phyloP scores from a whole-genome alignment of 2,329 filamentous ascomycete genomes.

The Coniochaeta sp. region DNA sequence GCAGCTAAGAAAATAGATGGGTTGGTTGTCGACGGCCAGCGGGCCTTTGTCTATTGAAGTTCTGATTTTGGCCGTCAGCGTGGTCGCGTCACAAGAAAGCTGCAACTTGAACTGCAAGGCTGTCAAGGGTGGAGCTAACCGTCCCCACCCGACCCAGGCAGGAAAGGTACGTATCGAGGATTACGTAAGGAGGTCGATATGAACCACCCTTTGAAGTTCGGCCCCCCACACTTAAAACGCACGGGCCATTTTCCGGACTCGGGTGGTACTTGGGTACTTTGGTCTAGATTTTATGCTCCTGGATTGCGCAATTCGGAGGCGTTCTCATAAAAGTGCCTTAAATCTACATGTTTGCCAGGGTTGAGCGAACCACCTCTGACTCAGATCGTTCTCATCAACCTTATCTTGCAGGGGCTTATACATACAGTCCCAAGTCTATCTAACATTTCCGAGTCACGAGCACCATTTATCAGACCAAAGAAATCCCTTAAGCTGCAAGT shows the following conservation, averaged over 20 bases:
- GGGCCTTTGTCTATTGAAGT: not conserved
- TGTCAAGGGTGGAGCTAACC: not conserved
- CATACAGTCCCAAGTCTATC: too few species aligned
- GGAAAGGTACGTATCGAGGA: too few species aligned
- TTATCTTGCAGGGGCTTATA: too few species aligned
- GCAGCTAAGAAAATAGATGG: not conserved
- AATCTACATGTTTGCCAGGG: too few species aligned
- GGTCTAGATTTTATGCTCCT: not conserved
- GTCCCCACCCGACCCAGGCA: not conserved
- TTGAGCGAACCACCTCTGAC: not conserved
- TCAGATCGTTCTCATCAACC: not conserved
- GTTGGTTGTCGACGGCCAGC: not conserved
- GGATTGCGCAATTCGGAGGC: not conserved
- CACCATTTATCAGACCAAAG: too few species aligned
- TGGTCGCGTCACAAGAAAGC: constrained; percentile 1
- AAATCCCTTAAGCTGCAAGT: too few species aligned
- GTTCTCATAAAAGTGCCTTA: not conserved
- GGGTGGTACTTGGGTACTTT: not conserved
- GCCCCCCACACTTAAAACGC: not conserved
- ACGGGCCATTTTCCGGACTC: too few species aligned
- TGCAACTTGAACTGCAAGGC: too few species aligned
- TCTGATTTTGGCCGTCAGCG: not conserved
- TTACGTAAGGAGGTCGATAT: too few species aligned
- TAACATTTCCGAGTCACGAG: too few species aligned
- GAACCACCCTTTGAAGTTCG: too few species aligned